Conservation (phyloP, 768 basidiomycete species). For the Leccinum rimulosum region DNA sequence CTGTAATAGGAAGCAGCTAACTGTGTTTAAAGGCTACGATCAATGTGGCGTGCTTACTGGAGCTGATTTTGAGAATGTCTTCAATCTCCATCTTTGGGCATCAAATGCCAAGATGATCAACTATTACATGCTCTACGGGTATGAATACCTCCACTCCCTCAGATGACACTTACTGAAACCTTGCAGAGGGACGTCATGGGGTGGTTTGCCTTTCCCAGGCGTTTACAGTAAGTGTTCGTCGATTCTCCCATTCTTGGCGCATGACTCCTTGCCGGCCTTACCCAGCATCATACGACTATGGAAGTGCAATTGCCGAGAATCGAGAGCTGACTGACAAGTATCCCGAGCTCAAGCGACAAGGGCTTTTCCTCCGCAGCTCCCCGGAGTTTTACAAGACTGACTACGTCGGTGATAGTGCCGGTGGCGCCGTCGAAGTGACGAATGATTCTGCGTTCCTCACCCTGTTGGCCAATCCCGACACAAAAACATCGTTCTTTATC, state of each 20-base stretch:
- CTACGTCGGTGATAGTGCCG: constrained; percentile 61
- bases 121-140: constrained; percentile 87
- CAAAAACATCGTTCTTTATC: constrained; percentile 64
- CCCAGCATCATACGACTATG: constrained; percentile 75
- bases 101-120: constrained; percentile 79
- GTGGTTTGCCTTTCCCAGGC: constrained; percentile 72
- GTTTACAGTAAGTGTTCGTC: constrained; percentile 50
- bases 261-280: neutral
- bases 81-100: constrained; percentile 76
- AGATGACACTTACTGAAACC: neutral
- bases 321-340: constrained; percentile 66
- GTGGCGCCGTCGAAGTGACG: constrained; percentile 41
- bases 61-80: constrained; percentile 73
- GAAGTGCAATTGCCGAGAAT: constrained; percentile 65
- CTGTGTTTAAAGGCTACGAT: constrained; percentile 47
- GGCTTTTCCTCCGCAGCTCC: constrained; percentile 74
- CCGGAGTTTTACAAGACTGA: constrained; percentile 80
- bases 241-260: neutral
- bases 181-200: constrained; percentile 81
- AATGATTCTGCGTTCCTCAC: constrained; percentile 57
- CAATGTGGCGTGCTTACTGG: constrained; percentile 67
- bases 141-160: constrained; percentile 9
- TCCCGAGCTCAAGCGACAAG: constrained; percentile 75
- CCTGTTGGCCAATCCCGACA: constrained; percentile 66
- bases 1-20: constrained; percentile 1